A percentile compares a stretch with the other conserved stretches of the same genome.
These are phyloP conservation scores for Dothideomycetes sp. DNA, from an alignment of 2,329 filamentous ascomycete genomes.

Conservation along the genomic window DNA sequence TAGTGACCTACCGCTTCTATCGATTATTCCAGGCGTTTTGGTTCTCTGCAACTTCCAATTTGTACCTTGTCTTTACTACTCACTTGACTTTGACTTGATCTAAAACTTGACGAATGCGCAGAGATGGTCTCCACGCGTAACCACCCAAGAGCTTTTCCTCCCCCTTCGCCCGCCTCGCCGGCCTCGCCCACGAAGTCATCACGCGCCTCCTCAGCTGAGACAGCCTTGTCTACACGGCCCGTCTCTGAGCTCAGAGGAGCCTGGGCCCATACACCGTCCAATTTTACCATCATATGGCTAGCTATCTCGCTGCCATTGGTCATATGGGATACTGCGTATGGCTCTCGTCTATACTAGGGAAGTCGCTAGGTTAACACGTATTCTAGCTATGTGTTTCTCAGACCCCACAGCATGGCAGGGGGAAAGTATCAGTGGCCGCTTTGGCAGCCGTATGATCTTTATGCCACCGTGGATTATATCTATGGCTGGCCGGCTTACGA, in stretches of 20 bases:
- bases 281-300: constrained; percentile 58
- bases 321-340: constrained; percentile 51
- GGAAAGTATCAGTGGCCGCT: constrained; percentile 61
- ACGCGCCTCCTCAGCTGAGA: constrained; percentile 2
- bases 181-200: constrained; percentile 12
- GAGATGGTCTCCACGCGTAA: constrained; percentile 49
- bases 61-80: too few species aligned
- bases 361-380: not conserved
- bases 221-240: not conserved
- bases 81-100: too few species aligned
- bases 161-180: constrained; percentile 29
- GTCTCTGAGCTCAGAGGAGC: not conserved
- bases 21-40: too few species aligned
- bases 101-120: too few species aligned
- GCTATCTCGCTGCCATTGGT: constrained; percentile 66
- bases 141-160: constrained; percentile 40
- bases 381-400: constrained; percentile 62
- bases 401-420: constrained; percentile 73
- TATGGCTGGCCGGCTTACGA: constrained; percentile 70
- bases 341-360: not conserved
- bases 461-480: constrained; percentile 67
- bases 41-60: too few species aligned
- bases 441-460: constrained; percentile 69
- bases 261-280: constrained; percentile 52
- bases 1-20: too few species aligned